Conservation (phyloP, 768 basidiomycete species). For the Mycena amicta region DNA sequence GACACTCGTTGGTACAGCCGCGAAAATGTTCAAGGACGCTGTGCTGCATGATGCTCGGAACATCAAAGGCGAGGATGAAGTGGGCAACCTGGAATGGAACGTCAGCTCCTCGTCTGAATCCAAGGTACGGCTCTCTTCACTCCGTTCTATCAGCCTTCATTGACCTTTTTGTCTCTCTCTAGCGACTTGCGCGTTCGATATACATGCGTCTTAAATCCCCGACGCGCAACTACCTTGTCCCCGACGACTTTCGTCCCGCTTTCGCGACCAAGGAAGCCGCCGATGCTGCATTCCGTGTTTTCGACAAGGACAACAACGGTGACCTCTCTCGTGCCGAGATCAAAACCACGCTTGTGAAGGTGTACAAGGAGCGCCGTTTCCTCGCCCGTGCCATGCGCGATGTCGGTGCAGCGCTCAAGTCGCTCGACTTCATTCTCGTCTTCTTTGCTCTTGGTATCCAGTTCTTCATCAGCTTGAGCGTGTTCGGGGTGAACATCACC, state of each 20-base stretch:
- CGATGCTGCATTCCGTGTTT: conserved; percentile 69
- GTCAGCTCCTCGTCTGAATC: conserved; percentile 65
- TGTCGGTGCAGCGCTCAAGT: conserved; percentile 65
- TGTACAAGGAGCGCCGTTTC: conserved; percentile 80
- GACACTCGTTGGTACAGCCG: conserved; percentile 53
- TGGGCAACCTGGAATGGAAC: conserved; percentile 50
- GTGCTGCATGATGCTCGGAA: conserved; percentile 79
- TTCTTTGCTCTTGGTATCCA: conserved; percentile 64
- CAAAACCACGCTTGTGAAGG: conserved; percentile 64
- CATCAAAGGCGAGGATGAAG: conserved; percentile 51
- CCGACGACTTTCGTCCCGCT: conserved; percentile 72
- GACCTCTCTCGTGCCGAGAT: conserved; percentile 78
- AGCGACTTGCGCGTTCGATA: conserved; percentile 70
- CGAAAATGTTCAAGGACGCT: conserved; percentile 66
- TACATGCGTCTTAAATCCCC: conserved; percentile 63
- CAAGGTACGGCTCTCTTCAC: conserved; percentile 45
- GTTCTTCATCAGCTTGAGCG: conserved; percentile 73
- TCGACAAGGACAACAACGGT: conserved; percentile 77
- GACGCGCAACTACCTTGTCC: conserved; percentile 59
- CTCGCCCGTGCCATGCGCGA: conserved; percentile 78
- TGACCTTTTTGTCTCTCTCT: conserved; percentile 1
- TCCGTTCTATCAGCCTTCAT: background rate
- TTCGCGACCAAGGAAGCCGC: conserved; percentile 61
- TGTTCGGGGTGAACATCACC: conserved; percentile 71
- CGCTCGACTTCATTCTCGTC: conserved; percentile 64